Conservation (phyloP, 441 rosid species). For the Sinapis alba region DNA sequence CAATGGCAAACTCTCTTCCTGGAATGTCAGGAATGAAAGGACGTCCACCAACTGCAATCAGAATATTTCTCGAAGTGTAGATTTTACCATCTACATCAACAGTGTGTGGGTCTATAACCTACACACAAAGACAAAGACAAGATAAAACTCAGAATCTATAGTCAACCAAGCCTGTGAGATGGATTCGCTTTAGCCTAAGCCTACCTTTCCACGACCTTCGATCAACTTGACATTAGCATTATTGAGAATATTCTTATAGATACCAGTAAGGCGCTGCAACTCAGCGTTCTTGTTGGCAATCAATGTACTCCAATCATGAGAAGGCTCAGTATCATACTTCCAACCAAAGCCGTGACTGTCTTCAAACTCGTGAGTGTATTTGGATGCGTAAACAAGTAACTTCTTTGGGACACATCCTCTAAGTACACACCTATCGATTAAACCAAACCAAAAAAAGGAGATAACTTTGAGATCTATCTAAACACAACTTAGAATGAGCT, state of each 20-base stretch:
- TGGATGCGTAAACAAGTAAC: constrained; percentile 83
- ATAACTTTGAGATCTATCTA: not conserved
- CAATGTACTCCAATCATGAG: constrained; percentile 89
- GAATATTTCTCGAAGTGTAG: constrained; percentile 68
- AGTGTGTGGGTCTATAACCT: constrained; percentile 87
- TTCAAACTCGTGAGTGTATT: constrained; percentile 84
- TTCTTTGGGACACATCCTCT: constrained; percentile 98
- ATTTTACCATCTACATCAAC: constrained; percentile 81
- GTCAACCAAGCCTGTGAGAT: not conserved
- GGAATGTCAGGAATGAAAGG: constrained; percentile 89
- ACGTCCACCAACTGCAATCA: constrained; percentile 86
- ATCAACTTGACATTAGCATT: constrained; percentile 73
- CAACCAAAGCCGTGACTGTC: constrained; percentile 93
- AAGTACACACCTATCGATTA: constrained; percentile 67
- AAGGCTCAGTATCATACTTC: constrained; percentile 73
- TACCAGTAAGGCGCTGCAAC: constrained; percentile 81
- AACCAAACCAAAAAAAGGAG: not conserved
- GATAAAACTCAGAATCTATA: constrained; percentile 17
- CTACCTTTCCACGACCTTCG: constrained; percentile 96
- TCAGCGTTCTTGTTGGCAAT: constrained; percentile 94
- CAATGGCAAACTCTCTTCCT: constrained; percentile 77
- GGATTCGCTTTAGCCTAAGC: constrained; percentile 16
- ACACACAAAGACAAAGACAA: constrained; percentile 6
- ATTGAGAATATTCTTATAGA: constrained; percentile 69
- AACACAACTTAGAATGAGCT: not conserved